These are phyloP conservation scores for Prunus mongolica DNA, from an alignment of 306 rosid genomes.

Conservation along the genomic window DNA sequence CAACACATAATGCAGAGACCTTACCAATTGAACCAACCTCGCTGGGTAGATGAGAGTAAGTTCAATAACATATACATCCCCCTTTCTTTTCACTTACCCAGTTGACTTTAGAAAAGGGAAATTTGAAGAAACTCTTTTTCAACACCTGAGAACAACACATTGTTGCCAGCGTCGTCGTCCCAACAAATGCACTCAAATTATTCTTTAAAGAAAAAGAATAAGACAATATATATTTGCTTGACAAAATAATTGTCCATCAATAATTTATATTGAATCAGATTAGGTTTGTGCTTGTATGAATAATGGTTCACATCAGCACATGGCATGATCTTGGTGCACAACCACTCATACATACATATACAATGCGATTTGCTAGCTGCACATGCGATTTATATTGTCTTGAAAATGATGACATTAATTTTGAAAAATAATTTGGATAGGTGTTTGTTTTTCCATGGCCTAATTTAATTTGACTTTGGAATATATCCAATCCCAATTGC, in stretches of 20 bases:
- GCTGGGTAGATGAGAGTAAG: neutral
- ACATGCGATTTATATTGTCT: neutral
- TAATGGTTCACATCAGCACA: constrained; percentile 12
- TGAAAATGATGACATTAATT: neutral
- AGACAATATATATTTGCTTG: neutral
- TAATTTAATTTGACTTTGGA: constrained; percentile 14
- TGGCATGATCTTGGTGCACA: constrained; percentile 1
- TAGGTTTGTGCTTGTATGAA: neutral
- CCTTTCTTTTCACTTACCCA: neutral
- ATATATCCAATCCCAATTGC: constrained; percentile 9
- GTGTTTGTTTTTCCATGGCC: neutral
- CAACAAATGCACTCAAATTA: neutral
- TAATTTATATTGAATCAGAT: neutral
- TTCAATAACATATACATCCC: neutral
- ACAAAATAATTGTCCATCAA: neutral
- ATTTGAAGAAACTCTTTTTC: neutral
- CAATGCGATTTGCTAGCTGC: constrained; percentile 2
- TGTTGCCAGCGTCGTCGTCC: neutral
- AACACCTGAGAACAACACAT: neutral
- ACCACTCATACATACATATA: neutral
- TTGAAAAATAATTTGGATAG: neutral
- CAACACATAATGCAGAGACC: no score
- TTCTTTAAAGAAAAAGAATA: neutral
- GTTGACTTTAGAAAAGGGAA: neutral
- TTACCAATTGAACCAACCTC: no score